Evolutionary conservation across 306 rosid species (phyloP), one percentile per base, ranked within the genome.

Genomic region (Pueraria montana): DNA sequence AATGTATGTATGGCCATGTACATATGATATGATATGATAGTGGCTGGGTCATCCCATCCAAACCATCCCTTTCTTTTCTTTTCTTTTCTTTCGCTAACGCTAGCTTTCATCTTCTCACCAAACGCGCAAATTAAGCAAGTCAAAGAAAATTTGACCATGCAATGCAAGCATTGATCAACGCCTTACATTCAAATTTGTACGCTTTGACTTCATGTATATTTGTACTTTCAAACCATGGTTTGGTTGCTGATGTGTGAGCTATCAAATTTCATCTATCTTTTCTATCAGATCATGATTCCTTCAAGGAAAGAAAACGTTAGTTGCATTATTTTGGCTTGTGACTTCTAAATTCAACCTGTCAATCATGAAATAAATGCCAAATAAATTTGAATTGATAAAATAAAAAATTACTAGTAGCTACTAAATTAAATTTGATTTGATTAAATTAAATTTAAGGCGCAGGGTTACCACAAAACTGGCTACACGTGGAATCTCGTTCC

Each of bases 161-260:
- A 36, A 36, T 36, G 40, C 40, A 36, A 6, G 7, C 40, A 5
- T n/a, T n/a, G n/a, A n/a, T 27, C 32, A 36, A 36, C 40, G 11
- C 12, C 11, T 40, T 7, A 40, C 11, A 8, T 40, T 56, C 63
- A 20, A 56, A 56, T 56, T 56, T 56, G 14, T 56, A 56, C 40
- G 68, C 68, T 24, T 62, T 62, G 68, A 62, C 68, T 62, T 62
- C 40, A 1, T 56, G 27, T 56, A 62, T 27, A 3, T 26, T 62
- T 59, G 66, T 58, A 80, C 78, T 70, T 80, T 70, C 62, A 8
- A 80, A 56, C 67, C 76, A 68, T 59, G 72, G 0, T 11, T 11
- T 27, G 40, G 8, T 36, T 36, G 24, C 12, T 21, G 3, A 30
- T 14, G 7, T 11, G 12, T 3, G n/a, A 43, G 76, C 8, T 24